Evolutionary conservation across 345 rosid species (phyloP), one percentile per base, ranked within the genome.

Genomic region (Eucalyptus camaldulensis): DNA sequence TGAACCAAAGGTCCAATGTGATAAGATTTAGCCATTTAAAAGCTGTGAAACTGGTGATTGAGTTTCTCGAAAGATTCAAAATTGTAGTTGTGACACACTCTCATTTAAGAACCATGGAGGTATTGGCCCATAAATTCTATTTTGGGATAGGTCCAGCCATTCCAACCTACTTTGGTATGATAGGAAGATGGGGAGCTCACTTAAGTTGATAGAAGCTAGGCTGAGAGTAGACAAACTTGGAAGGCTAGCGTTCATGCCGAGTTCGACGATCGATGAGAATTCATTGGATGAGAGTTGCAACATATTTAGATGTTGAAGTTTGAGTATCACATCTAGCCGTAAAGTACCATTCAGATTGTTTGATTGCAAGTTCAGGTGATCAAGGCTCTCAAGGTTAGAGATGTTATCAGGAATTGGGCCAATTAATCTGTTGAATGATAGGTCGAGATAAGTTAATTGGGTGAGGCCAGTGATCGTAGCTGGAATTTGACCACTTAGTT

Each of bases 111-210:
- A 47, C 93, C 93, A 90, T 12, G 16, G 91, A 10, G 92, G 92
- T 76, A 89, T 87, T 14, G 24, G 56, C 44, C 90, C 91, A 8
- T 83, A 89, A 43, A 92, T 87, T 49, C 58, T 86, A 87, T 91
- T 90, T 10, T 25, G 33, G 19, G 72, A 47, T 19, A 92, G 87
- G n/a, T 91, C 89, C n/a, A 92, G 14, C 40, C 37, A 22, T 21
- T 4, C n/a, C 87, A 86, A 54, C 27, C 60, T 33, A 50, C 65
- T 50, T 91, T 90, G 91, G 50, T 37, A 2, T 21, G 58, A 85
- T 25, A 92, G 80, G 89, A 92, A 92, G 85, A 67, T 11, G 47
- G 94, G 90, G 51, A 92, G 80, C 86, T 88, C 86, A 14, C 62
- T 31, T 27, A 92, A 69, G 80, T 91, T 92, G 90, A 90, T 91